These are phyloP conservation scores for Nepenthes gracilis DNA, from an alignment of 148 eudicot species.

Conservation along the genomic window DNA sequence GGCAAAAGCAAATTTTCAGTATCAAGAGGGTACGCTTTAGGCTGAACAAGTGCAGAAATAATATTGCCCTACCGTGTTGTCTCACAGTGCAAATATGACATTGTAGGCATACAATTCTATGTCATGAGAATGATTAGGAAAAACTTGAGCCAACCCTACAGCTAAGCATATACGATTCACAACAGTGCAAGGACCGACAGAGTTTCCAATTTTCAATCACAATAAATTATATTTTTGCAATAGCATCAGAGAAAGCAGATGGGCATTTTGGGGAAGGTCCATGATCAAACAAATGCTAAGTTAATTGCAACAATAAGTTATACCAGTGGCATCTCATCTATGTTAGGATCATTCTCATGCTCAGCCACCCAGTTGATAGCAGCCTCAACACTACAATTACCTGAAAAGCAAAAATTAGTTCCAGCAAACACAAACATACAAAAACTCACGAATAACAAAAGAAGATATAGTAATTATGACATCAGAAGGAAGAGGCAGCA, in stretches of 20 bases:
- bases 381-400: slow-evolving; percentile 66
- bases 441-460: neutral
- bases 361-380: slow-evolving; percentile 95
- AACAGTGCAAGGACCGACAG: too few species aligned
- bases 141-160: too few species aligned
- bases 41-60: too few species aligned
- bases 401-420: slow-evolving; percentile 23
- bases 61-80: too few species aligned
- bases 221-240: too few species aligned
- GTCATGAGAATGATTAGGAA: too few species aligned
- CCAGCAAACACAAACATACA: neutral
- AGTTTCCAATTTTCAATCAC: too few species aligned
- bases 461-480: neutral
- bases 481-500: neutral
- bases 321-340: slow-evolving; percentile 91
- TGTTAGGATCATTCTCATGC: slow-evolving; percentile 85
- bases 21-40: too few species aligned
- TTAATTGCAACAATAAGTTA: slow-evolving; percentile 1
- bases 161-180: too few species aligned
- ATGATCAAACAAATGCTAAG: neutral
- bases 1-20: too few species aligned
- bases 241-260: neutral
- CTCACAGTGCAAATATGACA: too few species aligned
- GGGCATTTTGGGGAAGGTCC: neutral
- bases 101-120: too few species aligned